phyloP scores from a whole-genome alignment of 495 filamentous ascomycete species.

The Chaetomium fimeti region DNA sequence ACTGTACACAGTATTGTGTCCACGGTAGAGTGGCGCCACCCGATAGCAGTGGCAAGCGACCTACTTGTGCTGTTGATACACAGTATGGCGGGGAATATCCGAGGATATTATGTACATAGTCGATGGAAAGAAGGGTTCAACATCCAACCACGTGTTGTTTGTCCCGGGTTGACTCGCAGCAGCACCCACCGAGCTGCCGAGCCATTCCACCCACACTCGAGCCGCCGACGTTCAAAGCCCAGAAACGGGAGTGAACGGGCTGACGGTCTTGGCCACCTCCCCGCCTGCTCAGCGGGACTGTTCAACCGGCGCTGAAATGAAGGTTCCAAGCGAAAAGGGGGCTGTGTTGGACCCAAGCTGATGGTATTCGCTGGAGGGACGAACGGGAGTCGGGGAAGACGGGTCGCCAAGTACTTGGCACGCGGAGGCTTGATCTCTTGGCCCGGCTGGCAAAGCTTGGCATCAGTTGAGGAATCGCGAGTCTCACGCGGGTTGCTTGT shows the following conservation, averaged over 20 bases:
- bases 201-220: not conserved
- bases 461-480: slow-evolving; percentile 6
- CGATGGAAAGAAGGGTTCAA: not conserved
- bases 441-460: slow-evolving; percentile 15
- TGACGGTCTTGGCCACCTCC: not conserved
- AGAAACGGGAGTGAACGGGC: not conserved
- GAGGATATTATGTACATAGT: not conserved
- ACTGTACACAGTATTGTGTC: too few species aligned
- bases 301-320: slow-evolving; percentile 4
- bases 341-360: slow-evolving; percentile 20
- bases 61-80: not conserved
- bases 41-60: not conserved
- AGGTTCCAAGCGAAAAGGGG: slow-evolving; percentile 15
- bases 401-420: slow-evolving; percentile 27
- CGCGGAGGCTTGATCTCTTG: slow-evolving; percentile 26
- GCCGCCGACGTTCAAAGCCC: too few species aligned
- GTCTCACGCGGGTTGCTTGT: not conserved
- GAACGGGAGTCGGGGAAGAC: slow-evolving; percentile 21
- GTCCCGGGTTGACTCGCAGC: not conserved
- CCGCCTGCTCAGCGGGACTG: not conserved
- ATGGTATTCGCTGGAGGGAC: slow-evolving; percentile 20
- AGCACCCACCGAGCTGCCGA: not conserved
- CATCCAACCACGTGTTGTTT: slow-evolving; percentile 11
- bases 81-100: too few species aligned
- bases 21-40: not conserved